Percentiles rank a stretch among this genome's conserved stretches.
Evolutionary conservation across 768 basidiomycete species (phyloP).

Genomic region (Boletellus emodensis): DNA sequence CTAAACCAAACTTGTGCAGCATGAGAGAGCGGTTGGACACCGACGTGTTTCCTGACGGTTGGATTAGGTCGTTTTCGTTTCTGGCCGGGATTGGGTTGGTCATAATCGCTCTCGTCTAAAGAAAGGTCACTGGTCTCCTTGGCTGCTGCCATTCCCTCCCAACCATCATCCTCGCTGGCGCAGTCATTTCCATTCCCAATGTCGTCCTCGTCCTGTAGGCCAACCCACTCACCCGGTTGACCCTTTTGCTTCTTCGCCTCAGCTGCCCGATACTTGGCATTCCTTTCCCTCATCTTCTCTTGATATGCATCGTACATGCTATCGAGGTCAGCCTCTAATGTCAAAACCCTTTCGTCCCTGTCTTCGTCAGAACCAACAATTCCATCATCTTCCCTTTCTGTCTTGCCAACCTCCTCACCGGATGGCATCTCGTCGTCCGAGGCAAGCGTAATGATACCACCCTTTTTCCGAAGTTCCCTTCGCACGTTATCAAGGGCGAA

Average conservation of each 20-base stretch:
- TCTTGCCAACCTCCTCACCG: slow-evolving; percentile 37
- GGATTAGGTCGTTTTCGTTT: slow-evolving; percentile 42
- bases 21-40: slow-evolving; percentile 41
- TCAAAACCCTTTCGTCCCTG: slow-evolving; percentile 51
- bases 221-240: slow-evolving; percentile 78
- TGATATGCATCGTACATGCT: slow-evolving; percentile 85
- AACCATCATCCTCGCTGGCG: slow-evolving; percentile 53
- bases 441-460: slow-evolving; percentile 35
- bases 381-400: slow-evolving; percentile 37
- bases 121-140: slow-evolving; percentile 50
- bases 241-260: slow-evolving; percentile 71
- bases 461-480: slow-evolving; percentile 38
- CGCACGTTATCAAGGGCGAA: slow-evolving; percentile 78
- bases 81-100: slow-evolving; percentile 26
- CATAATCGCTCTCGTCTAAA: slow-evolving; percentile 50
- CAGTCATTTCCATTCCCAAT: slow-evolving; percentile 37
- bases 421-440: slow-evolving; percentile 41
- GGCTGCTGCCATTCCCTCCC: slow-evolving; percentile 58
- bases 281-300: slow-evolving; percentile 72
- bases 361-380: slow-evolving; percentile 67
- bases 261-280: slow-evolving; percentile 83
- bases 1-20: slow-evolving; percentile 92
- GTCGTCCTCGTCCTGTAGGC: slow-evolving; percentile 50
- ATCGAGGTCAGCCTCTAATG: slow-evolving; percentile 84
- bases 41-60: slow-evolving; percentile 34